These are phyloP conservation scores for Taphrina pruni DNA, from an alignment of 1,139 yeast genomes.

Conservation along the genomic window DNA sequence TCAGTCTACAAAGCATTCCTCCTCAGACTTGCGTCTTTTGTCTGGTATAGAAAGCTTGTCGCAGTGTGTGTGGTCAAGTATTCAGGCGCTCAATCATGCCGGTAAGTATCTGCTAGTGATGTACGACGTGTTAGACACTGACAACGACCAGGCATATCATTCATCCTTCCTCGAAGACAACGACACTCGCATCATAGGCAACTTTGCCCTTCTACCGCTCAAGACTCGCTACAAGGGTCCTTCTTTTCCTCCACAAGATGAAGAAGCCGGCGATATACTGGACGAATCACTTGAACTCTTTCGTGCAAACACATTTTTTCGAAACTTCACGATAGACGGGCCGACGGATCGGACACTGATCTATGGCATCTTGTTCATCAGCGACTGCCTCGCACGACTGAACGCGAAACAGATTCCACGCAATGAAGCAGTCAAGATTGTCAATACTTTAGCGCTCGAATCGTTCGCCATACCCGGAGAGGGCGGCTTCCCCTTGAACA, in stretches of 20 bases:
- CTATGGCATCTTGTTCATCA: slow-evolving; percentile 89
- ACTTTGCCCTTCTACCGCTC: slow-evolving; percentile 80
- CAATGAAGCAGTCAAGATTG: slow-evolving; percentile 71
- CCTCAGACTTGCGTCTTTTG: no score
- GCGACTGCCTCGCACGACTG: slow-evolving; percentile 78
- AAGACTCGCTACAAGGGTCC: slow-evolving; percentile 89
- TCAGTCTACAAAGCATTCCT: no score
- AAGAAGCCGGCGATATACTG: slow-evolving; percentile 66
- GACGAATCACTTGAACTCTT: slow-evolving; percentile 91
- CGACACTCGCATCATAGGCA: slow-evolving; percentile 56
- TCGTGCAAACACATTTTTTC: slow-evolving; percentile 94
- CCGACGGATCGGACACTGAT: slow-evolving; percentile 93
- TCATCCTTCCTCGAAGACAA: slow-evolving; percentile 75
- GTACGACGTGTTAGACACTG: not conserved
- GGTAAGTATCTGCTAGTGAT: not conserved
- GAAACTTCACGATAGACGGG: slow-evolving; percentile 94
- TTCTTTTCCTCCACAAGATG: slow-evolving; percentile 82
- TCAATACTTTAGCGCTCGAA: slow-evolving; percentile 85
- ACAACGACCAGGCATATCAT: slow-evolving; percentile 68
- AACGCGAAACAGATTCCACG: slow-evolving; percentile 50
- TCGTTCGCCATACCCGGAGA: slow-evolving; percentile 94
- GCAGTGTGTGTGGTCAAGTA: no score
- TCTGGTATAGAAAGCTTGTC: no score
- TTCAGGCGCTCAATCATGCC: not conserved
- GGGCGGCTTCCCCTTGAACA: slow-evolving; percentile 87